phyloP scores from a whole-genome alignment of 768 basidiomycete species.

The Trametes elegans region DNA sequence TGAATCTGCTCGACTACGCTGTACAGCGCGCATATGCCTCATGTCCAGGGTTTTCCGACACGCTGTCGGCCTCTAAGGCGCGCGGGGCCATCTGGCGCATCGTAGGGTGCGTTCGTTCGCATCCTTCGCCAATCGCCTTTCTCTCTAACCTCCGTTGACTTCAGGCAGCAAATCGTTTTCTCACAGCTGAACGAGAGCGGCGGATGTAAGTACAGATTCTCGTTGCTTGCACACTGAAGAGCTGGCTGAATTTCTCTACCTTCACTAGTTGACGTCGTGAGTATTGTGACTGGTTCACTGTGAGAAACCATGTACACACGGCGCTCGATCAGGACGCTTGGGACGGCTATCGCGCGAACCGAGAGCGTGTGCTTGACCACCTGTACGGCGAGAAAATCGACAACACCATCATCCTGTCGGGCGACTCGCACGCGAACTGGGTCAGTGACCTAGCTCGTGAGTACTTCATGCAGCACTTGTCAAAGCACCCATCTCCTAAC shows the following conservation, averaged over 20 bases:
- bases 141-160: neutral
- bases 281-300: too few species aligned
- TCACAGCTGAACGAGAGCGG: conserved; percentile 42
- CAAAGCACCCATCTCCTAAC: neutral
- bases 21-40: neutral
- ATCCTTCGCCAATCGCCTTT: neutral
- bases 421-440: conserved; percentile 64
- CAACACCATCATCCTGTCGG: conserved; percentile 58
- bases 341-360: conserved; percentile 60
- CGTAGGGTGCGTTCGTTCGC: conserved; percentile 39
- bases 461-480: conserved; percentile 18
- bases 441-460: conserved; percentile 54
- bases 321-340: conserved; percentile 44
- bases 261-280: conserved; percentile 27
- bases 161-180: conserved; percentile 61
- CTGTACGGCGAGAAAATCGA: conserved; percentile 49
- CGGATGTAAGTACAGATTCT: conserved; percentile 29
- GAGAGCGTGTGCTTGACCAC: conserved; percentile 49
- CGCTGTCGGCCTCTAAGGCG: conserved; percentile 42
- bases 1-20: neutral
- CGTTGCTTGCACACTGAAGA: neutral
- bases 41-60: conserved; percentile 45
- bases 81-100: conserved; percentile 55
- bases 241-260: neutral
- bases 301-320: neutral